Base-by-base conservation (phyloP, 768 basidiomycete species). In the Tubosaeta sp. region DNA sequence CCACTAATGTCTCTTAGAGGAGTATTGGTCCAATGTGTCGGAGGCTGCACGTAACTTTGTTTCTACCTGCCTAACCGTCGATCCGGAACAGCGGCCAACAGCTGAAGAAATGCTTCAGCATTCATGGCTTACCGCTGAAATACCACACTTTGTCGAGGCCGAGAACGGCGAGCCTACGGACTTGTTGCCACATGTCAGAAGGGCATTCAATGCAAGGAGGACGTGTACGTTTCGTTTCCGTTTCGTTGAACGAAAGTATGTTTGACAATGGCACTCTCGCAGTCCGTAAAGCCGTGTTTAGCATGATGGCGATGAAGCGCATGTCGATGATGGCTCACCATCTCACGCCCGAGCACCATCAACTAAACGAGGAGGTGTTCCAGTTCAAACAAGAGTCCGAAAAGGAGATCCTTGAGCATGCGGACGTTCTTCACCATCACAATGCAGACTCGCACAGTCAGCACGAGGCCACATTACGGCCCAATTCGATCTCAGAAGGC, bases 261-360 rank as follows among this genome's bases (percentile, higher is more conserved):
- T 50, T 19, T 58, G 46, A 51, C 36, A 34, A 44, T 31, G 14
- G 4, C 5, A 49, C 45, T 35, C 52, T 31, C 45, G 21, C 65
- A 93, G 91, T 92, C 90, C 86, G 86, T 58, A 90, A 88, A 66
- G 92, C 90, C 3, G 88, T 90, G 3, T 77, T 86, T 62, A 83
- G 88, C 44, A 90, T 95, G 76, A 85, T 86, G 65, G 92, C 93
- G 12, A 79, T 92, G 68, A 84, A 83, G 59, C 77, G 91, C 52
- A 85, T 95, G 85, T 76, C 85, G 16, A 71, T 76, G 30, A 73
- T 87, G 2, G 58, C 62, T 32, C 62, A 65, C 3, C 63, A 72
- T 40, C 68, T 77, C 39, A 66, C 72, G 24, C 61, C 71, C 3
- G 73, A 73, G 36, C 75, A 77, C 3, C 74, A 75, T 46, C 71